Percentiles rank a stretch among this genome's conserved stretches.
Evolutionary conservation across 2,329 filamentous ascomycete species (phyloP).

Genomic region (Pseudogymnoascus sp.): DNA sequence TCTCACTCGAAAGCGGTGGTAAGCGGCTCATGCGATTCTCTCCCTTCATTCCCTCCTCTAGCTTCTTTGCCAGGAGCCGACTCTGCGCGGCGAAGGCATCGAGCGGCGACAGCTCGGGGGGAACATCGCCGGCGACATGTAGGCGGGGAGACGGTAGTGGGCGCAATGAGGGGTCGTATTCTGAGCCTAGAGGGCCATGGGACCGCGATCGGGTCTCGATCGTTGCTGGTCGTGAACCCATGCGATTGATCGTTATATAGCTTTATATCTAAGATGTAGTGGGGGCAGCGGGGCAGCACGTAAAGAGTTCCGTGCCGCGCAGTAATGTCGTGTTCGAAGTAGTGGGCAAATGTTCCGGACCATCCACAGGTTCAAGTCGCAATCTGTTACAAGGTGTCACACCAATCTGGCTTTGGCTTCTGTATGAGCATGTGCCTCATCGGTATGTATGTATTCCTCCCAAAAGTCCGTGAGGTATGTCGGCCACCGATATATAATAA

Average conservation of each 20-base stretch:
- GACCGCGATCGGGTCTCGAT: constrained; percentile 27
- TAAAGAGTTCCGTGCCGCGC: background rate
- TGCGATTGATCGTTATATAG: constrained; percentile 11
- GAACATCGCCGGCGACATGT: constrained; percentile 70
- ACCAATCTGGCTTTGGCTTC: constrained; percentile 1
- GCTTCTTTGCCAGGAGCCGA: constrained; percentile 73
- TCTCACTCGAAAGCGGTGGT: constrained; percentile 72
- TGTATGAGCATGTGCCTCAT: constrained; percentile 3
- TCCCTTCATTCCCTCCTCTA: constrained; percentile 67
- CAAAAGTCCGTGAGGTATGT: background rate
- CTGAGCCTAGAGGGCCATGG: constrained; percentile 18
- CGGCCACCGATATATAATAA: constrained; percentile 6
- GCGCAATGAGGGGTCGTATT: constrained; percentile 18
- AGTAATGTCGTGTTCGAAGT: background rate
- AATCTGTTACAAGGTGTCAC: background rate
- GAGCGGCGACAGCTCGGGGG: constrained; percentile 84
- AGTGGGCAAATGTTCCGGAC: background rate
- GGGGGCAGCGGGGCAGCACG: background rate
- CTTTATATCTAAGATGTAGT: background rate
- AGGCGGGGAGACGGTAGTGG: constrained; percentile 54
- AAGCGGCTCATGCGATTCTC: constrained; percentile 78
- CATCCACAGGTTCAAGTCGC: background rate
- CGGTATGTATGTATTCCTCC: background rate
- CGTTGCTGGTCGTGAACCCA: constrained; percentile 24
- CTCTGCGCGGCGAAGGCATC: constrained; percentile 94